Evolutionary conservation across 345 rosid genomes (phyloP), one percentile per base, ranked within the genome.

Genomic region (Toxicodendron radicans): DNA sequence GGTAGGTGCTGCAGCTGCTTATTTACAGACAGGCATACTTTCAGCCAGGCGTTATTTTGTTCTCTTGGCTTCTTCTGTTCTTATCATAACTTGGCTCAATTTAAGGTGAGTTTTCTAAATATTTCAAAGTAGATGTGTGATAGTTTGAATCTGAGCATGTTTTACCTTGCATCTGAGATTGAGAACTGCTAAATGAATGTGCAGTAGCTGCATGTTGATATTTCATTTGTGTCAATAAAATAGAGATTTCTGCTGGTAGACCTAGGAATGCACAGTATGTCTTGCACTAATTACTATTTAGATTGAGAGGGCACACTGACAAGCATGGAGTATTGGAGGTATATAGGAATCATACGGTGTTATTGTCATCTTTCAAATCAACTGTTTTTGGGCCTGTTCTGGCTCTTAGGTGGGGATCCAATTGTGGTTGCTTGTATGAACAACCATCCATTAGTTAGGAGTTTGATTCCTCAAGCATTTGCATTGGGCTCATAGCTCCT

Each of bases 1-100:
- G 99, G 95, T 95, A 49, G 99, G 97, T 4, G 84, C 89, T 64
- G 92, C 97, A 21, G 86, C 88, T 11, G 95, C 97, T 18, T 95
- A 91, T 78, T 76, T 88, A 61, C 90, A 92, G 78, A 87, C 93
- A 0, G 96, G 98, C 59, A 51, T 80, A 7, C 88, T 92, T 79
- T 70, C 77, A 13, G 72, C 77, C 63, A 70, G 66, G 73, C 93
- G 91, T 68, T 94, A 88, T 71, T 78, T 81, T 68, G 51, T 68
- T 48, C 89, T 94, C 70, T 82, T 94, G 88, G 83, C 76, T 83
- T 91, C 97, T 64, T 94, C 98, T 17, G 16, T 92, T 66, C 85
- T 91, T 68, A 81, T 91, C 58, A 94, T 94, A 68, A 80, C 90
- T 69, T 94, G 97, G 97, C 90, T 94, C 57, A 94, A 94, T 80